Conservation (phyloP, 2,329 filamentous ascomycete species). For the Penicillium sp. region DNA sequence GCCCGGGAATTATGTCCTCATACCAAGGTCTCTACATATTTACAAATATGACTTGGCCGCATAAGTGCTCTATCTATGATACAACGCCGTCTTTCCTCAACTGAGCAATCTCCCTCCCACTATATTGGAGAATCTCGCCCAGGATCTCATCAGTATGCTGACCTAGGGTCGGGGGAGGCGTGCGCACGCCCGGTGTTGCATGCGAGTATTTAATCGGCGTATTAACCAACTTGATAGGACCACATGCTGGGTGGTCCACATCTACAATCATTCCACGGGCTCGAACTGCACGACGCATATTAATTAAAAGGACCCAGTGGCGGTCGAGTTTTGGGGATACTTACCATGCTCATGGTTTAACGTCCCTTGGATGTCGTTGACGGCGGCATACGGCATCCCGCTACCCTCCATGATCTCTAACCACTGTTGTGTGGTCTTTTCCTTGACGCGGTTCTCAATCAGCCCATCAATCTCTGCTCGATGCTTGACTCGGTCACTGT, state of each 20-base stretch:
- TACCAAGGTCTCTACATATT: neutral
- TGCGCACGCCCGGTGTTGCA: constrained; percentile 75
- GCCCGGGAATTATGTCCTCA: neutral
- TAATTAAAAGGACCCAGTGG: neutral
- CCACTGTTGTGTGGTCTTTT: constrained; percentile 87
- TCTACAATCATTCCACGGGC: constrained; percentile 90
- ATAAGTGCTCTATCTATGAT: constrained; percentile 41
- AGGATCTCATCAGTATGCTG: constrained; percentile 85
- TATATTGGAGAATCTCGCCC: constrained; percentile 65
- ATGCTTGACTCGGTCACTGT: constrained; percentile 66
- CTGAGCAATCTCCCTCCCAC: constrained; percentile 61
- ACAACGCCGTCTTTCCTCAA: constrained; percentile 72
- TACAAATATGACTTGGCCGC: neutral
- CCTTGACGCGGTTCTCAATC: constrained; percentile 76
- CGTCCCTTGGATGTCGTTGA: constrained; percentile 89
- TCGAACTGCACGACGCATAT: constrained; percentile 50
- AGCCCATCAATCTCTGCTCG: constrained; percentile 75
- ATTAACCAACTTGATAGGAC: constrained; percentile 86
- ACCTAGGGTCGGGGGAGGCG: constrained; percentile 80
- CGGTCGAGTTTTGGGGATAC: constrained; percentile 22
- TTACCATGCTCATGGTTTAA: constrained; percentile 82
- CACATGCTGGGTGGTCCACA: constrained; percentile 81
- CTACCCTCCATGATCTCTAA: constrained; percentile 83
- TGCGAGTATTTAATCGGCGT: constrained; percentile 94
- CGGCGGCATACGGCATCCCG: constrained; percentile 91